Base-by-base conservation (phyloP, 768 basidiomycete species). In the Leccinum imitatum region DNA sequence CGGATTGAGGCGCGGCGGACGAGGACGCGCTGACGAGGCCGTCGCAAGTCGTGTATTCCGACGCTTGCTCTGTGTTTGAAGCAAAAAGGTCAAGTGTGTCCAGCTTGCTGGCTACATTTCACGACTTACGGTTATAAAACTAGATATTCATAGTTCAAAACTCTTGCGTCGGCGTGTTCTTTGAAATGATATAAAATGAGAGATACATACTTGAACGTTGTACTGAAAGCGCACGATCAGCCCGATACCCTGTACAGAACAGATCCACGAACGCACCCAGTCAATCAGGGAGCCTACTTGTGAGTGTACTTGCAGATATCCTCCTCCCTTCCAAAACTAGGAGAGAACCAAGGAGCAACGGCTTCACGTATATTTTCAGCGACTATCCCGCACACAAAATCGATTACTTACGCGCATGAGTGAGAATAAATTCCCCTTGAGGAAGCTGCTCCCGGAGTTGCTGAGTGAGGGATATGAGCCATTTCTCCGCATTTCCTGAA, bases 401-500 rank as follows among this genome's bases (percentile, higher is more conserved):
- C 10, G 46, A 31, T 6, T 14, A 65, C 75, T 64, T 37, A 76
- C 73, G 75, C 2, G 75, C 73, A 57, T 76, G 75, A 17, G 65
- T 76, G 50, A 76, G 57, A 48, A 72, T 74, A 46, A 70, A 76
- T 41, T 71, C 47, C 44, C 72, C 72, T 15, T 67, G 62, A 10
- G 76, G 76, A 50, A 77, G 73, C 27, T 61, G 7, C 21, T 57
- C 57, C 47, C 76, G 71, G 10, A 77, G 69, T 6, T 68, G 63
- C 25, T 57, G 54, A 3, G 76, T 77, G 15, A 76, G 71, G 17
- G 63, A 64, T 17, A 67, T 64, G 10, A 77, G 64, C 75, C 76
- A 77, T 5, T 67, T 44, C 73, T 87, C 87, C 2, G 83, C 87
- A 13, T 63, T 73, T 10, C 82, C 84, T 1, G 2, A 2, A 46